Evolutionary conservation across 2,329 filamentous ascomycete genomes (phyloP), one percentile per base, ranked within the genome.

Genomic region (Cytospora schulzeri): DNA sequence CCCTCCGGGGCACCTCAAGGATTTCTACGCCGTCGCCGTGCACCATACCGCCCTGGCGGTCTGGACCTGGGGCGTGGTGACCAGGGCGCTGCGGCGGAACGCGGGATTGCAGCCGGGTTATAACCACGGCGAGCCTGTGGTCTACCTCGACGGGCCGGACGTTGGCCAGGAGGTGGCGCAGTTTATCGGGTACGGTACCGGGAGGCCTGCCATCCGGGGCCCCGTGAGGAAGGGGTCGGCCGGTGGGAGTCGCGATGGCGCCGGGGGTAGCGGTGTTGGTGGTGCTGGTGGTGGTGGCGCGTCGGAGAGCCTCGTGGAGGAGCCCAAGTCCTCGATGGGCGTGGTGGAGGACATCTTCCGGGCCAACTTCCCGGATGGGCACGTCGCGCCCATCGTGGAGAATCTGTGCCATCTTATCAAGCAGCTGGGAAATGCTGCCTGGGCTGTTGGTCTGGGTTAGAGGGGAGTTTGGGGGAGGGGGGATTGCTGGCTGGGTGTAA

Each of bases 11-110:
- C 79, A 83, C 14, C 74, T 91, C 4, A 84, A 85, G 52, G 86
- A 89, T 67, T 91, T 91, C 72, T 85, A 86, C 67, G 88, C 88
- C 0, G 84, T 91, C 8, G 86, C 85, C 0, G 82, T 91, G 0
- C 90, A 91, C 71, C 89, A 91, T 71, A 88, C 87, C 4, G 82
- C 84, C 15, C 77, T 92, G 5, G 85, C 86, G 0, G 77, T 92
- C 50, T 92, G 90, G 90, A 84, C 84, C 0, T 91, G 89, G 68
- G 87, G 88, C 0, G 83, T 91, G 0, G 79, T 88, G 7, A 80
- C 77, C 24, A 75, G 77, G 67, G 80, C 83, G 17, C 73, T 62
- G 31, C 50, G 60, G 24, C 54, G 48, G 22, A 57, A 53, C 26
- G 50, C 68, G 77, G 69, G 72, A 71, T 71, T 74, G 70, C 68